Base-by-base conservation (phyloP, 2,329 filamentous ascomycete genomes). In the Alternaria brassicicola region DNA sequence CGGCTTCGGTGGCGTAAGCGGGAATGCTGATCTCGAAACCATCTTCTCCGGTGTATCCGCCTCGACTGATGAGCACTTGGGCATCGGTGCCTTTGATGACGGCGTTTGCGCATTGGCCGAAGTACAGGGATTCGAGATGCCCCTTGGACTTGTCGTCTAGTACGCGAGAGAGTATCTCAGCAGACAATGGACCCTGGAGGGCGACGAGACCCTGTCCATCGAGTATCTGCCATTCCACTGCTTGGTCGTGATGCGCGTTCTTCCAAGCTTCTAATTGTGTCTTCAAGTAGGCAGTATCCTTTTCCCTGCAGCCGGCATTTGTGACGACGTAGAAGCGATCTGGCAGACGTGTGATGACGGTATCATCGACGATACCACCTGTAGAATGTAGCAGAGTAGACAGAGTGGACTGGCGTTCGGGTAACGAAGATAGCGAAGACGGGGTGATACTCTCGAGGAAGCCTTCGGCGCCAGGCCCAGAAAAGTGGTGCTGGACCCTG, bases 41-140 rank as follows among this genome's bases (percentile, higher is more conserved):
- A 77, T 99, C 95, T 81, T 99, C 95, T 59, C 95, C 95, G 0
- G 95, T 99, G 82, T 99, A 99, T 4, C 95, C 95, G 45, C 90
- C 95, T 60, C 95, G 88, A 74, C 89, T 93, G 73, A 97, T 88
- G 49, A 97, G 84, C 46, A 95, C 74, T 65, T 72, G 59, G 7
- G 79, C 79, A 35, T 83, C 84, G 42, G 84, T 85, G 35, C 83
- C 79, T 12, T 83, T 85, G 52, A 97, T 80, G 63, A 85, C 84
- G 19, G 90, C 85, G 71, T 85, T 86, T 52, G 85, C 84, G 57
- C 87, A 89, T 68, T 89, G 87, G 58, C 95, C 94, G 79, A 99
- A 99, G 80, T 91, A 91, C 58, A 98, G 81, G 48, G 84, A 83
- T 63, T 84, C 83, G 26, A 76, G 65, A 15, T 64, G 64, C n/a